phyloP scores from a whole-genome alignment of 1,284 basidiomycete genomes.

The Pterulicium gracile region DNA sequence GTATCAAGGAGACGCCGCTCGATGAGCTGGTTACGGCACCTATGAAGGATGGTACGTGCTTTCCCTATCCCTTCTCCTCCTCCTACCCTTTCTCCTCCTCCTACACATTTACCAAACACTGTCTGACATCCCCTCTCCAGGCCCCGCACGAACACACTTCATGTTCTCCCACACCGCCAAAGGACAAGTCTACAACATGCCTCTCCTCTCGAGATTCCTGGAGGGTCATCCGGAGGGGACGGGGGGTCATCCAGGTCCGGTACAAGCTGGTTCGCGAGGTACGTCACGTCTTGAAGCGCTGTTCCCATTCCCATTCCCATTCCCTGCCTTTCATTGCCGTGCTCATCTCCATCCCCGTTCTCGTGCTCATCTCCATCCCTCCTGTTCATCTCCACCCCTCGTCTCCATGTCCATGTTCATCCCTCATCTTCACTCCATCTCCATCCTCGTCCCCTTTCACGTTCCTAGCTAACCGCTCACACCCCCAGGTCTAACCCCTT shows the following conservation, averaged over 20 bases:
- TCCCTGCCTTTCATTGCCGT: constrained; percentile 13
- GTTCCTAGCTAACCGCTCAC: too few species aligned
- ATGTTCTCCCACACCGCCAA: constrained; percentile 92
- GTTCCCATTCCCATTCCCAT: constrained; percentile 10
- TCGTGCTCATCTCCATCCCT: background rate
- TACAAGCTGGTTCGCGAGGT: too few species aligned
- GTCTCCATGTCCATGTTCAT: constrained; percentile 25
- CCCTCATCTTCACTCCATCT: too few species aligned
- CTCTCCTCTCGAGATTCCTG: constrained; percentile 62
- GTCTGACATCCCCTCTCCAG: constrained; percentile 9
- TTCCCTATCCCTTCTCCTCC: constrained; percentile 16
- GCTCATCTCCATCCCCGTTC: too few species aligned
- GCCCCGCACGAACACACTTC: constrained; percentile 48
- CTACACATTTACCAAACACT: constrained; percentile 9
- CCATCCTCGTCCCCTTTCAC: too few species aligned
- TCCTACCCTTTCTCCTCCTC: constrained; percentile 9
- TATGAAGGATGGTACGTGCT: background rate
- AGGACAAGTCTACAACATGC: constrained; percentile 78
- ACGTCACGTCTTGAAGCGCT: too few species aligned
- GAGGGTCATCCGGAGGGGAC: constrained; percentile 6
- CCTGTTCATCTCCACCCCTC: background rate
- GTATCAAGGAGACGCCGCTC: constrained; percentile 82
- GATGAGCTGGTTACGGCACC: constrained; percentile 43
- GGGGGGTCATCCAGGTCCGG: background rate
- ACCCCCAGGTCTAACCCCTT: too few species aligned